Conservation (phyloP, 352 stramenopile genomes). For the Saprolegnia diclina region DNA sequence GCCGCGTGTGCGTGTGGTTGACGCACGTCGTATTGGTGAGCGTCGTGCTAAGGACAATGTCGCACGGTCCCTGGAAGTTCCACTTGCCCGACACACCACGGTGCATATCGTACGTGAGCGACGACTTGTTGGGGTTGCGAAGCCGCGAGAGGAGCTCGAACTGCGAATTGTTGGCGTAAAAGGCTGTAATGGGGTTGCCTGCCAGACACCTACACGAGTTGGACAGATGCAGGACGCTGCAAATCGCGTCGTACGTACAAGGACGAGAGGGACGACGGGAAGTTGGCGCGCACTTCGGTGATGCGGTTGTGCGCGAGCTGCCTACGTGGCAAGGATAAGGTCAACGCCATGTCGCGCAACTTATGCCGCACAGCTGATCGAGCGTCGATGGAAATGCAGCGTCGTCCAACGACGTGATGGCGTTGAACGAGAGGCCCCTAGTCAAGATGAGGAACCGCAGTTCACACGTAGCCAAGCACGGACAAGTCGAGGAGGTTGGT, state of each 20-base stretch:
- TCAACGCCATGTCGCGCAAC: background rate
- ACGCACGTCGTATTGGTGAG: constrained; percentile 11
- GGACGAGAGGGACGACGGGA: background rate
- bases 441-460: background rate
- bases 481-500: background rate
- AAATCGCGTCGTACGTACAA: constrained; percentile 9
- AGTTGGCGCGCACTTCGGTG: constrained; percentile 19
- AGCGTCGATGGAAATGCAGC: background rate
- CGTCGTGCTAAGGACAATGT: constrained; percentile 6
- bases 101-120: background rate
- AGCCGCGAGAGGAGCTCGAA: constrained; percentile 19
- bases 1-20: background rate
- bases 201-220: constrained; percentile 14
- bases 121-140: background rate
- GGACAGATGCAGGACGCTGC: background rate
- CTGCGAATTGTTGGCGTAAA: constrained; percentile 19
- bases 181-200: constrained; percentile 18
- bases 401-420: constrained; percentile 2
- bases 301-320: constrained; percentile 15
- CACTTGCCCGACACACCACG: background rate
- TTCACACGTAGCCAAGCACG: background rate
- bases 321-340: background rate
- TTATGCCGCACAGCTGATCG: constrained; percentile 1
- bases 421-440: background rate
- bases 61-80: background rate